Percentiles rank a stretch among this genome's conserved stretches.
Evolutionary conservation across 805 yeast species (phyloP).

Genomic region (Suhomyces sp.): DNA sequence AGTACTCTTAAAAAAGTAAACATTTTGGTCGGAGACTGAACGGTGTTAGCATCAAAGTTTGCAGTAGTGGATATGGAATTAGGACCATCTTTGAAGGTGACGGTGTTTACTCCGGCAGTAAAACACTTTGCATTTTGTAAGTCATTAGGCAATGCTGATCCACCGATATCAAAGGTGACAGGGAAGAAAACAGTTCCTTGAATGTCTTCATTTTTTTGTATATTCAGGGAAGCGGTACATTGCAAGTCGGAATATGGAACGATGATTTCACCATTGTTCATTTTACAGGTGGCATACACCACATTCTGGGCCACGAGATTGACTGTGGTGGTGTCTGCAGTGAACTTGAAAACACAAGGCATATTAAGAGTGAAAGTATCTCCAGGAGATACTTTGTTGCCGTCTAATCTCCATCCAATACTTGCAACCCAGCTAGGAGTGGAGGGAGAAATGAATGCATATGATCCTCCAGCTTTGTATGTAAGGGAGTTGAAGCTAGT

Average conservation of each 20-base stretch:
- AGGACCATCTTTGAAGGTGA: conserved; percentile 16
- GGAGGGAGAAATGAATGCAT: conserved; percentile 3
- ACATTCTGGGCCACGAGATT: conserved; percentile 9
- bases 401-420: conserved; percentile 12
- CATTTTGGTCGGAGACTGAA: background rate
- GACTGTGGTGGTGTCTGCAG: conserved; percentile 7
- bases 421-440: conserved; percentile 14
- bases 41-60: background rate
- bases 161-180: conserved; percentile 19
- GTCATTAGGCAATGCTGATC: conserved; percentile 11
- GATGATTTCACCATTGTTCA: conserved; percentile 11
- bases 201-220: conserved; percentile 3
- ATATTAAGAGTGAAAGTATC: conserved; percentile 18
- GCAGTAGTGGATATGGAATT: conserved; percentile 8
- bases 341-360: conserved; percentile 18
- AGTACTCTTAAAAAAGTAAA: conserved; percentile 6
- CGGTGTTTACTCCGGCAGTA: conserved; percentile 19
- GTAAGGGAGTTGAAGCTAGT: conserved; percentile 12
- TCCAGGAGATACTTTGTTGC: conserved; percentile 11
- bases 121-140: conserved; percentile 17
- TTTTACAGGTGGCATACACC: conserved; percentile 23
- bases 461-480: conserved; percentile 1
- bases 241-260: conserved; percentile 8
- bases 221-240: conserved; percentile 10
- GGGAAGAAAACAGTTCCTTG: conserved; percentile 17